Base-by-base conservation (phyloP, 192 early-diverging fungal genomes). In the Gaertneriomyces semiglobifer region DNA sequence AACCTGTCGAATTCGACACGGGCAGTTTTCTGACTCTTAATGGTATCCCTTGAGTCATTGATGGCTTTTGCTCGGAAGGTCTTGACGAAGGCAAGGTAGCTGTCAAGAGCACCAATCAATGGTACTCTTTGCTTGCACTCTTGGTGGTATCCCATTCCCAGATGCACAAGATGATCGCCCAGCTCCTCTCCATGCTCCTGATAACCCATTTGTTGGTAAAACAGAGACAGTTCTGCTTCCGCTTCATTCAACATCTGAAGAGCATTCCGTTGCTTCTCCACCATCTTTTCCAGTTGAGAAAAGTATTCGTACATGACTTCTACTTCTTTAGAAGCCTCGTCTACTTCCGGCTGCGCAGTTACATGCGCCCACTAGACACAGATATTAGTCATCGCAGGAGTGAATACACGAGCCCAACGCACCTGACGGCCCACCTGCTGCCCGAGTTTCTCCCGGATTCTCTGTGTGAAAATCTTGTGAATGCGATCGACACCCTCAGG, bases 341-440 rank as follows among this genome's bases (percentile, higher is more conserved):
- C 81, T 19, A 82, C 81, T 77, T 82, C 81, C 14, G 81, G 81
- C 58, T 82, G 81, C 14, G 73, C 58, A 3, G 81, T 82, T 56
- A 82, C 67, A 44, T 82, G 81, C 6, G 72, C 71, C 66, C 71
- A 72, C 68, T 71, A 60, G 14, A 58, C 4, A 20, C 19, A 20
- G 44, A 19, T 16, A 54, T 8, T 19, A 61, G 7, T n/a, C 16
- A 25, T 5, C 61, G 39, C 20, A 63, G 33, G 14, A 7, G 40
- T 5, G 56, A 18, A 12, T 6, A 61, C n/a, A 20, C 9, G 25
- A 68, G 43, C 1, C 40, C 38, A 12, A 47, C 61, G 18, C 53
- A 64, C 52, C 58, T 64, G 48, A 20, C 58, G 64, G 42, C 69
- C 53, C 20, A 70, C 52, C 52, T 70, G 69, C 41, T 71, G 61